These are phyloP conservation scores for Saccharomycopsis babjevae DNA, from an alignment of 805 yeast species.

Conservation along the genomic window DNA sequence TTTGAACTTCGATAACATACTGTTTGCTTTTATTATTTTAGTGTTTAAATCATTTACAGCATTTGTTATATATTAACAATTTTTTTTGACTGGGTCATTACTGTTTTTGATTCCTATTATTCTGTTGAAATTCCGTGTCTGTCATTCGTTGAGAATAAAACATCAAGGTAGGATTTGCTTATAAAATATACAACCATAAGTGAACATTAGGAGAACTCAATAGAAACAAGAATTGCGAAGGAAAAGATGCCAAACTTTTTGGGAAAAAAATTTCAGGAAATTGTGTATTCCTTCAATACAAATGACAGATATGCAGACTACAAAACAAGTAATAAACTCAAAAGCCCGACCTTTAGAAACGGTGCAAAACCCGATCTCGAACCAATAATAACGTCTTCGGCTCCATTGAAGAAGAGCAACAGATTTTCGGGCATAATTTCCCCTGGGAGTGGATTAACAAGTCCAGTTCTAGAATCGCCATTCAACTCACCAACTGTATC, in stretches of 20 bases:
- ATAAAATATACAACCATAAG: neutral
- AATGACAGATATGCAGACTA: slow-evolving; percentile 64
- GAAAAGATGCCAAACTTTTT: slow-evolving; percentile 9
- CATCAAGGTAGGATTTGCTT: too few species aligned
- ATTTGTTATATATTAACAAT: too few species aligned
- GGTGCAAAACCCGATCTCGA: neutral
- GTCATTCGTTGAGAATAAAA: too few species aligned
- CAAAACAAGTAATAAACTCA: slow-evolving; percentile 32
- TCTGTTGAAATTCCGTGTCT: too few species aligned
- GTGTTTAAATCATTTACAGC: too few species aligned
- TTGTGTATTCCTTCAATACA: slow-evolving; percentile 54
- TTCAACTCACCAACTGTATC: slow-evolving; percentile 26
- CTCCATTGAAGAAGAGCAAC: neutral
- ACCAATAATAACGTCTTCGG: neutral
- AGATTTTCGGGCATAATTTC: slow-evolving; percentile 13
- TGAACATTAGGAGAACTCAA: neutral
- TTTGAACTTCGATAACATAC: too few species aligned
- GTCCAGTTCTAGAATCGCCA: slow-evolving; percentile 18
- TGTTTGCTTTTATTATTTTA: too few species aligned
- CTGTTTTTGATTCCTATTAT: too few species aligned
- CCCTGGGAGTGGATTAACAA: slow-evolving; percentile 10
- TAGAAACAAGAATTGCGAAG: neutral
- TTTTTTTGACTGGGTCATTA: too few species aligned
- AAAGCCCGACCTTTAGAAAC: slow-evolving; percentile 7
- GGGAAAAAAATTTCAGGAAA: slow-evolving; percentile 40